These are phyloP conservation scores for Pseudogymnoascus sp. DNA, from an alignment of 2,329 filamentous ascomycete genomes.

Conservation along the genomic window DNA sequence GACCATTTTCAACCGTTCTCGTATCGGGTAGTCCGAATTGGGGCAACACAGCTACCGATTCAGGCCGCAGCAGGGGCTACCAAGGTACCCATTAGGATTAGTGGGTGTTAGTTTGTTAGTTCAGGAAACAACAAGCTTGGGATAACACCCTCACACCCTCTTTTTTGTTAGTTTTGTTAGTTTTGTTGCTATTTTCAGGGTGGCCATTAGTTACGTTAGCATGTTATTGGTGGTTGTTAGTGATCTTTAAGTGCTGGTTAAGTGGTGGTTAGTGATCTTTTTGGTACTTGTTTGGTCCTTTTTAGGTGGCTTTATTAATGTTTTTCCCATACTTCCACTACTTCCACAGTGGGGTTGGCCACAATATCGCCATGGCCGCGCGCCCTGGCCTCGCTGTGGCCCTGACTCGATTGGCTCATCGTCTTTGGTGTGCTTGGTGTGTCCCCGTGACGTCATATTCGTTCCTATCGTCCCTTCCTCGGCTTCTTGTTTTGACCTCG, in stretches of 20 bases:
- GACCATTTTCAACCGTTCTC: too few relatives aligned
- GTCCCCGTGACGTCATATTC: not conserved
- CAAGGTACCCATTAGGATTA: conserved; percentile 3
- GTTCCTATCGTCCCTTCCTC: not conserved
- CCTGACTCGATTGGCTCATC: conserved; percentile 1
- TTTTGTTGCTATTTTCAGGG: conserved; percentile 1
- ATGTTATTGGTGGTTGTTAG: not conserved
- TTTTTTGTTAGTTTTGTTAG: not conserved
- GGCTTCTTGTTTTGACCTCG: not conserved
- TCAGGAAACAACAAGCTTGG: not conserved
- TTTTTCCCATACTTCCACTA: not conserved
- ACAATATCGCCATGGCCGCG: not conserved
- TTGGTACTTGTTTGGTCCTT: too few relatives aligned
- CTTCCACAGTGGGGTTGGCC: not conserved
- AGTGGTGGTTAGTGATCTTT: not conserved
- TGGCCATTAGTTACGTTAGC: not conserved
- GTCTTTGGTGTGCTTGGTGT: not conserved
- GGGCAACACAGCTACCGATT: not conserved
- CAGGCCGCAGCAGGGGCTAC: not conserved
- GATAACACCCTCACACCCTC: not conserved
- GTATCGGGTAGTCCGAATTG: not conserved
- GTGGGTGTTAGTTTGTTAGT: not conserved
- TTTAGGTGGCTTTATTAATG: not conserved
- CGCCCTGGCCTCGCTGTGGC: not conserved
- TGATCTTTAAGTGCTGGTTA: too few relatives aligned